phyloP scores from a whole-genome alignment of 805 yeast genomes.

The Lipomyces mesembrius region DNA sequence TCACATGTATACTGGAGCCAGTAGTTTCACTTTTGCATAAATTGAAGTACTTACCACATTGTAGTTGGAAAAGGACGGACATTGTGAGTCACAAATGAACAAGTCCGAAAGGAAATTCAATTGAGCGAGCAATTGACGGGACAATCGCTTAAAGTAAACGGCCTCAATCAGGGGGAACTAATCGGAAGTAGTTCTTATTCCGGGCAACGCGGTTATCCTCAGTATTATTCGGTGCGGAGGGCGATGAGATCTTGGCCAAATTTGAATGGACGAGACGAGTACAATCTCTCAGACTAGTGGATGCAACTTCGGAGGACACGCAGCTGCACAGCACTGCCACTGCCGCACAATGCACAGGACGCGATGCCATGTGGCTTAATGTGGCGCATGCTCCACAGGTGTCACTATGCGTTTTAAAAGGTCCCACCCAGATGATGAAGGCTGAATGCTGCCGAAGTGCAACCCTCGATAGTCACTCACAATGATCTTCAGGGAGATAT shows the following conservation, averaged over 20 bases:
- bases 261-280: background rate
- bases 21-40: background rate
- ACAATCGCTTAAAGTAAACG: background rate
- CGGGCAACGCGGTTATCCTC: no score
- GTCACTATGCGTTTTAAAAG: no score
- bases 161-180: background rate
- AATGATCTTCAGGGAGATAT: no score
- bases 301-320: no score
- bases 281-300: no score
- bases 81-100: background rate
- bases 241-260: background rate
- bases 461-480: no score
- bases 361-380: no score
- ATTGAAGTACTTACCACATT: background rate
- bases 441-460: no score
- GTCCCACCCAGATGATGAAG: no score
- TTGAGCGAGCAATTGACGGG: background rate
- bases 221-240: background rate
- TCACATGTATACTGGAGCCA: background rate
- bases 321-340: no score
- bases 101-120: background rate
- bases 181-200: background rate
- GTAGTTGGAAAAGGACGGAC: conserved; percentile 3
- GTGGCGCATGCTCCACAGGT: no score
- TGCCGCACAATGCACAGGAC: no score